Evolutionary conservation across 129 eudicot species (phyloP).

Genomic region (Logfia minima): DNA sequence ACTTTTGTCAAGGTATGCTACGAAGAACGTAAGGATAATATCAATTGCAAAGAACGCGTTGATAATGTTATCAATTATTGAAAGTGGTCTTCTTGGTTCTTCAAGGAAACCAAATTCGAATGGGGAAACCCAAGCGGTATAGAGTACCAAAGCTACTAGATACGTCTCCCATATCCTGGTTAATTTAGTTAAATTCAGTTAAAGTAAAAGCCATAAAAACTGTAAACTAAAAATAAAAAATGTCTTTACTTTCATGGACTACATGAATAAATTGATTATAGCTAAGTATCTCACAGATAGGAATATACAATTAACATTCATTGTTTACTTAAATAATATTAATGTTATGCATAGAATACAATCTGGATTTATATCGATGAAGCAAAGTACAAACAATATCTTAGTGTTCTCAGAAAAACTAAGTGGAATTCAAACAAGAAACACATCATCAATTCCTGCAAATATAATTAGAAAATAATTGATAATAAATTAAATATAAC

Average conservation of each 20-base stretch:
- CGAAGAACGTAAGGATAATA: constrained; percentile 52
- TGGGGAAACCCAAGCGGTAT: constrained; percentile 62
- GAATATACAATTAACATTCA: not conserved
- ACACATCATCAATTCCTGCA: not conserved
- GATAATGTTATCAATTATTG: constrained; percentile 44
- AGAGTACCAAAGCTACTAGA: constrained; percentile 52
- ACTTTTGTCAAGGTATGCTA: constrained; percentile 46
- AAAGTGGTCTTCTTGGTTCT: constrained; percentile 36
- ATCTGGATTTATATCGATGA: no score
- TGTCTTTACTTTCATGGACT: not conserved
- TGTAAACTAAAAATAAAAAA: not conserved
- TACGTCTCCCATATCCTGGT: constrained; percentile 52
- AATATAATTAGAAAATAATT: no score
- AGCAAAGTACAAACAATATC: no score
- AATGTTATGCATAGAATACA: not conserved
- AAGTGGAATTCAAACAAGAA: not conserved
- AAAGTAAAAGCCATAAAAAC: not conserved
- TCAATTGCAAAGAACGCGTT: constrained; percentile 46
- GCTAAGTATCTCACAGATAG: not conserved
- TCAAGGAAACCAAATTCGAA: constrained; percentile 58
- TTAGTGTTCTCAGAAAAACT: no score
- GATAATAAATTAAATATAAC: not conserved
- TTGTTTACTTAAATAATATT: not conserved
- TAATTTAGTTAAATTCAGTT: not conserved
- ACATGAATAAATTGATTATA: not conserved